Percentiles rank a stretch among this genome's conserved stretches.
Evolutionary conservation across 257 asterid species (phyloP).

Genomic region (Penstemon barbatus): DNA sequence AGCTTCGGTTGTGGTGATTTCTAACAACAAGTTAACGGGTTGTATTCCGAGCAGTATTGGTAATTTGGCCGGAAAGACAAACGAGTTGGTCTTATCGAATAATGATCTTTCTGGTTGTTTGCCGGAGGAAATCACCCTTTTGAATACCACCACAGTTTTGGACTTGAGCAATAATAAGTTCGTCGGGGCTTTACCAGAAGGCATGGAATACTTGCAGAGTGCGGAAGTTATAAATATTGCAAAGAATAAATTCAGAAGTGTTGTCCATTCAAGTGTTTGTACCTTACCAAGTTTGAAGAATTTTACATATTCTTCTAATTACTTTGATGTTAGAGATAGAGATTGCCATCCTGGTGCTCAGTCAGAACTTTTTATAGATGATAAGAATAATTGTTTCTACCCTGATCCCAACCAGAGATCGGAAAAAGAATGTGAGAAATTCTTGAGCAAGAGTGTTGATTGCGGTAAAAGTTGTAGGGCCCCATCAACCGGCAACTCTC

Average conservation of each 20-base stretch:
- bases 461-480: constrained; percentile 52
- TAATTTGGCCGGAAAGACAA: constrained; percentile 44
- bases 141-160: constrained; percentile 42
- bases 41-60: constrained; percentile 65
- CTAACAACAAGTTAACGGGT: constrained; percentile 49
- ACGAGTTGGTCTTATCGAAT: constrained; percentile 42
- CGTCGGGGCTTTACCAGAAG: constrained; percentile 48
- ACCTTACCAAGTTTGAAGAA: constrained; percentile 46
- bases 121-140: constrained; percentile 52
- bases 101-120: constrained; percentile 55
- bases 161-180: constrained; percentile 46
- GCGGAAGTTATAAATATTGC: constrained; percentile 45
- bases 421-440: constrained; percentile 37
- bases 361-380: constrained; percentile 33
- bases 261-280: constrained; percentile 47
- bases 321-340: constrained; percentile 43
- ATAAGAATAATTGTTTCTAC: constrained; percentile 46
- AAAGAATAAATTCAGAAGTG: constrained; percentile 42
- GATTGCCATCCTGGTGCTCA: constrained; percentile 34
- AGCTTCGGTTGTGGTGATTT: constrained; percentile 55
- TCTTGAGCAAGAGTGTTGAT: constrained; percentile 45
- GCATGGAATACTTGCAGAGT: constrained; percentile 45
- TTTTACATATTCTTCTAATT: constrained; percentile 44
- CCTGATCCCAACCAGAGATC: constrained; percentile 42
- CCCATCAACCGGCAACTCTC: constrained; percentile 21